Percentiles rank a stretch among this genome's conserved stretches.
Conservation (phyloP, 73 alveolate genomes). For the Paramecium pentaurelia region DNA sequence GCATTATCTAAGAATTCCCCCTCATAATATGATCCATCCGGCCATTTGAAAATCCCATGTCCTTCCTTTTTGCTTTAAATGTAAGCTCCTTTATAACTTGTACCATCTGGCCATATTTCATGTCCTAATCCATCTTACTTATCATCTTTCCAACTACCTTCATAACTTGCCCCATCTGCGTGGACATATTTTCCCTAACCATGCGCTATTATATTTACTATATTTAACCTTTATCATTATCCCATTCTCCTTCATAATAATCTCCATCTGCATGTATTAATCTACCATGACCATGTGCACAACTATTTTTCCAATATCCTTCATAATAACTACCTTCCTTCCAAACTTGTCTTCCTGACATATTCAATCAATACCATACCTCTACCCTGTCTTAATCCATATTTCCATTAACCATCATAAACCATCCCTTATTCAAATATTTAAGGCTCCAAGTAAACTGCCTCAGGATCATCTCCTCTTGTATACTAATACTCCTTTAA, state of each 20-base stretch:
- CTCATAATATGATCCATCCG: slow-evolving; percentile 63
- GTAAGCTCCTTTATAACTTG: slow-evolving; percentile 79
- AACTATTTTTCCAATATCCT: slow-evolving; percentile 79
- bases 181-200: slow-evolving; percentile 64
- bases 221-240: slow-evolving; percentile 57
- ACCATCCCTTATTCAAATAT: slow-evolving; percentile 55
- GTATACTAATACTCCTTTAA: neutral
- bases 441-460: slow-evolving; percentile 21
- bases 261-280: slow-evolving; percentile 74
- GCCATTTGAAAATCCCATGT: slow-evolving; percentile 64
- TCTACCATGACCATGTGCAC: slow-evolving; percentile 84
- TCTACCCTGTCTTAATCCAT: slow-evolving; percentile 66
- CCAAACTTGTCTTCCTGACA: slow-evolving; percentile 69
- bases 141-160: slow-evolving; percentile 80
- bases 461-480: slow-evolving; percentile 50
- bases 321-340: slow-evolving; percentile 75
- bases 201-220: slow-evolving; percentile 6
- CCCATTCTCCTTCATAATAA: slow-evolving; percentile 72
- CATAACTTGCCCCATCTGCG: slow-evolving; percentile 78
- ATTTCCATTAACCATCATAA: slow-evolving; percentile 68
- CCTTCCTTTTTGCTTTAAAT: slow-evolving; percentile 79
- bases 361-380: neutral
- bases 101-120: slow-evolving; percentile 86
- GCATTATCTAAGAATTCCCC: slow-evolving; percentile 74
- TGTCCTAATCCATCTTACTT: slow-evolving; percentile 79